Base-by-base conservation (phyloP, 2,329 filamentous ascomycete species). In the Fusarium abutilonis region DNA sequence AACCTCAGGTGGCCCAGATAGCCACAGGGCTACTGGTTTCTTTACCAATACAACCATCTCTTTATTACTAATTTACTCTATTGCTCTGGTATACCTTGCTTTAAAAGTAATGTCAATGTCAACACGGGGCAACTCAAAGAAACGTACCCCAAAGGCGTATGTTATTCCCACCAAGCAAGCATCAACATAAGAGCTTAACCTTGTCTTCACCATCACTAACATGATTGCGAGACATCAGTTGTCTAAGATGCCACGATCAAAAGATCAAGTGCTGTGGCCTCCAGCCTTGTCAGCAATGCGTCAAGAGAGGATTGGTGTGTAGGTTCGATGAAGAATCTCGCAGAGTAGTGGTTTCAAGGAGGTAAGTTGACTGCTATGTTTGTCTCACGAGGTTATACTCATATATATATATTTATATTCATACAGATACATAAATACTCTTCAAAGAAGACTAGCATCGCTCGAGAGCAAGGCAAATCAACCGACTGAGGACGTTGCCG, bases 241-340 rank as follows among this genome's bases (percentile, higher is more conserved):
- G 62, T 35, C 49, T 63, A 45, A 60, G 63, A 50, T 63, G 63
- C 13, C 53, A 58, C n/a, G 63, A 63, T 35, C 58, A 65, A n/a
- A 63, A 65, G 38, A 65, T 66, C 4, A 63, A 49, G 34, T 66
- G 62, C 14, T 65, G 57, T 32, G 53, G 62, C 3, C 55, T 46
- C 11, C 53, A 63, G 3, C 58, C 58, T 4, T 65, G 62, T 23
- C 58, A 66, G 3, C 58, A 66, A 19, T 65, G 63, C 2, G 62
- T 60, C 2, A 65, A 65, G n/a, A 52, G 63, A 35, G 43, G 32
- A 0, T 38, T 62, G 14, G 9, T 50, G 3, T 65, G 62, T 21
- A 42, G 39, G 6, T 65, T 65, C 7, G 62, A 65, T 9, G 57
- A 65, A 6, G 52, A 63, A 10, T 45, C 62, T 19, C 52, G 56